A percentile compares a stretch with the other conserved stretches of the same genome.
These are phyloP conservation scores for Castanopsis chinensis DNA, from an alignment of 306 rosid species.

Conservation along the genomic window DNA sequence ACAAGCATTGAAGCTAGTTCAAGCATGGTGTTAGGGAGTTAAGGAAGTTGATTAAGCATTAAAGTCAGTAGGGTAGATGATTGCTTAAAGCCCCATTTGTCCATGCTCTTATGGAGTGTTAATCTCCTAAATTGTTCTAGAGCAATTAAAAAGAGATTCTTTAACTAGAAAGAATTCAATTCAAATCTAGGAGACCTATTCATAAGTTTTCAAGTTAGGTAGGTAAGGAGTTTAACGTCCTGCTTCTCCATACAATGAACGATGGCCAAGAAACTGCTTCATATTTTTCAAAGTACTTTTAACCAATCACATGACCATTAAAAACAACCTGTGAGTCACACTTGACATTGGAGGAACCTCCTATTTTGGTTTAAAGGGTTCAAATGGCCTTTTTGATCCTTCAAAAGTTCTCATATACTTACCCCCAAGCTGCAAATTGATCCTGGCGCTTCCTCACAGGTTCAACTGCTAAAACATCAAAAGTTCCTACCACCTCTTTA, in stretches of 20 bases:
- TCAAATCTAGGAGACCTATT: too few species aligned
- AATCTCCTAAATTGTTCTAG: background rate
- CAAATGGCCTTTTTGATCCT: slow-evolving; percentile 49
- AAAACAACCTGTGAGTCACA: slow-evolving; percentile 65
- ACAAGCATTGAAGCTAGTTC: too few species aligned
- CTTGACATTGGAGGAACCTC: slow-evolving; percentile 50
- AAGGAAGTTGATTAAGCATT: slow-evolving; percentile 36
- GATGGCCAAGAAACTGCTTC: slow-evolving; percentile 49
- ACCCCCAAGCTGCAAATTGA: slow-evolving; percentile 39
- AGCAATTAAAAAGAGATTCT: too few species aligned
- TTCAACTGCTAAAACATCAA: slow-evolving; percentile 37
- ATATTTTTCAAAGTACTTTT: slow-evolving; percentile 54
- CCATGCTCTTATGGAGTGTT: slow-evolving; percentile 16
- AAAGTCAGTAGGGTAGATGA: slow-evolving; percentile 46
- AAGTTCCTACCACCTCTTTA: slow-evolving; percentile 33
- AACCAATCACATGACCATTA: slow-evolving; percentile 70
- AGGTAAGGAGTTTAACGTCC: slow-evolving; percentile 60
- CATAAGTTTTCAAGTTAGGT: slow-evolving; percentile 1
- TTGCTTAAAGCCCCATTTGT: slow-evolving; percentile 50
- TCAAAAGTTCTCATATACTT: slow-evolving; percentile 47
- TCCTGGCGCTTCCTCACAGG: slow-evolving; percentile 32
- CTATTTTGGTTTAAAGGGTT: slow-evolving; percentile 47
- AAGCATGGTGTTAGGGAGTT: background rate
- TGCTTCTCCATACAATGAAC: slow-evolving; percentile 36
- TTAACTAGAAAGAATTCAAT: too few species aligned